Evolutionary conservation across 1,139 yeast species (phyloP).

Genomic region (Zhuliangozyma blackwelliae): DNA sequence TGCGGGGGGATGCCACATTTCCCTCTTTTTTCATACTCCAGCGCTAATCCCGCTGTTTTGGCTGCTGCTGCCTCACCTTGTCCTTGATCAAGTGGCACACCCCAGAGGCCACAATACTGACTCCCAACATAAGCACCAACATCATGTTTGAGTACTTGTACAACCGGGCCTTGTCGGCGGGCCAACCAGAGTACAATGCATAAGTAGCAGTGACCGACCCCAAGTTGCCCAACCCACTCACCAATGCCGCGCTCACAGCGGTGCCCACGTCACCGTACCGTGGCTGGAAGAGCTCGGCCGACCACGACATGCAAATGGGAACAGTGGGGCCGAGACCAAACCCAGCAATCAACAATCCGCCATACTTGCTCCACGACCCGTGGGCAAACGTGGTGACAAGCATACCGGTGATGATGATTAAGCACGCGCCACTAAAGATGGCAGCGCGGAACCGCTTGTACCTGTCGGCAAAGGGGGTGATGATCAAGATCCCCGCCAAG

Average conservation of each 20-base stretch:
- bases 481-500: constrained; percentile 65
- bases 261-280: constrained; percentile 80
- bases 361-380: constrained; percentile 73
- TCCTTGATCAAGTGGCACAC: constrained; percentile 31
- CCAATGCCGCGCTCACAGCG: constrained; percentile 79
- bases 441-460: constrained; percentile 54
- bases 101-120: constrained; percentile 52
- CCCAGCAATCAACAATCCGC: constrained; percentile 76
- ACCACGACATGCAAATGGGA: constrained; percentile 84
- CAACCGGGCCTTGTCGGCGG: constrained; percentile 59
- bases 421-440: constrained; percentile 57
- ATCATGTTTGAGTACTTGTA: constrained; percentile 78
- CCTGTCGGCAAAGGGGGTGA: constrained; percentile 79
- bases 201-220: constrained; percentile 85
- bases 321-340: constrained; percentile 89
- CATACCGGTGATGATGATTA: constrained; percentile 69
- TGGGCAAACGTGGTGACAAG: constrained; percentile 73
- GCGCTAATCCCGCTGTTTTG: neutral
- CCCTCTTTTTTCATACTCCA: too few species aligned
- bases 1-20: too few species aligned
- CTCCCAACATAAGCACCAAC: constrained; percentile 71
- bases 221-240: constrained; percentile 80
- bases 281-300: constrained; percentile 69
- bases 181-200: constrained; percentile 86
- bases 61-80: constrained; percentile 14